Conservation (phyloP, 768 basidiomycete genomes). For the Multifurca ochricompacta region DNA sequence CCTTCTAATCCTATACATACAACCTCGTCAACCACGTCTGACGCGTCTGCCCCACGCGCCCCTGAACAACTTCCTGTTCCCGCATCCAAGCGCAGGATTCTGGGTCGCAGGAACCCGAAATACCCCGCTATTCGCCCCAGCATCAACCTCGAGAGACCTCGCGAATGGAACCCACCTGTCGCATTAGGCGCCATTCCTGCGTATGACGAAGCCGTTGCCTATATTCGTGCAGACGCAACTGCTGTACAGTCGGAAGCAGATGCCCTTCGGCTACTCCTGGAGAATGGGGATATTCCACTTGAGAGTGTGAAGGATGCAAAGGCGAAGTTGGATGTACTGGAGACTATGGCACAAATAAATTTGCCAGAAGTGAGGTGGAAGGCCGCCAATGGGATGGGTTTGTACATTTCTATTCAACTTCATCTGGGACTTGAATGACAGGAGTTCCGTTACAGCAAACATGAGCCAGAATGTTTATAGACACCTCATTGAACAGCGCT, state of each 20-base stretch:
- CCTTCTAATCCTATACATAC: background rate
- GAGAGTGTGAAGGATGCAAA: constrained; percentile 27
- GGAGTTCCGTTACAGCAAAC: constrained; percentile 38
- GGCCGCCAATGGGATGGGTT: constrained; percentile 72
- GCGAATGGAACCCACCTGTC: constrained; percentile 60
- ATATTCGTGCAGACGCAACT: constrained; percentile 56
- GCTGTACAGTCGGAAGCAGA: constrained; percentile 39
- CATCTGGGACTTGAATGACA: background rate
- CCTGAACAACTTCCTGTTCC: background rate
- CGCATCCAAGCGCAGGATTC: background rate
- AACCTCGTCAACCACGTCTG: background rate
- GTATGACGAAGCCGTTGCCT: constrained; percentile 77
- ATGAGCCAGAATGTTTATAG: constrained; percentile 64
- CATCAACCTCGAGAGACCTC: constrained; percentile 44
- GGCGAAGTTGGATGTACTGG: constrained; percentile 46
- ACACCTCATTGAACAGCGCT: constrained; percentile 75
- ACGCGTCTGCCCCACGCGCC: background rate
- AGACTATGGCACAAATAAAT: constrained; percentile 77
- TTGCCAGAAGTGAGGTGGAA: constrained; percentile 77
- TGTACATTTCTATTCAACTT: constrained; percentile 25
- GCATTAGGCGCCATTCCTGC: constrained; percentile 57
- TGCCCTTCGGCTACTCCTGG: constrained; percentile 27
- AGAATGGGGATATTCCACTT: constrained; percentile 17
- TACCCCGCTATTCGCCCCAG: constrained; percentile 36
- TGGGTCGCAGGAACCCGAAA: constrained; percentile 10